phyloP scores from a whole-genome alignment of 1,139 yeast species.

The Meyerozyma guilliermondii region DNA sequence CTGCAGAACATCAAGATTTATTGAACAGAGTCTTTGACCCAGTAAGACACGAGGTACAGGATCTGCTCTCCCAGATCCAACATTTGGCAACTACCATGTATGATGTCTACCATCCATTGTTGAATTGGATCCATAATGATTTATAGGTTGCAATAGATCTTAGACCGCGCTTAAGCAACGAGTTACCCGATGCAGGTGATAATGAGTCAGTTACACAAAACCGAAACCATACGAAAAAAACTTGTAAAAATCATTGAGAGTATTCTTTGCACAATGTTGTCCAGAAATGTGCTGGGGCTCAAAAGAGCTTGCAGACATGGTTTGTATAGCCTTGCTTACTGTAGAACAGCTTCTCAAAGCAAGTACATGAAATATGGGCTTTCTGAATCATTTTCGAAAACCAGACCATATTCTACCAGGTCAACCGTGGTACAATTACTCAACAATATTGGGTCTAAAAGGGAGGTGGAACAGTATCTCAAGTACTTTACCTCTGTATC shows the following conservation, averaged over 20 bases:
- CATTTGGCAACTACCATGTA: too few relatives aligned
- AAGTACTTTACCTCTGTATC: slow-evolving; percentile 94
- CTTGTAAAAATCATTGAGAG: background rate
- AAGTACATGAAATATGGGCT: background rate
- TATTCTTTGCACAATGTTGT: background rate
- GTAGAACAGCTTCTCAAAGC: background rate
- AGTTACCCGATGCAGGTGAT: slow-evolving; percentile 32
- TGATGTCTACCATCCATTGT: slow-evolving; percentile 13
- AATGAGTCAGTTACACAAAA: slow-evolving; percentile 16
- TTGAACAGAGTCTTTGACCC: too few relatives aligned
- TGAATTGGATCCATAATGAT: slow-evolving; percentile 29
- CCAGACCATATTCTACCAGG: slow-evolving; percentile 54
- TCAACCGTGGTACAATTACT: slow-evolving; percentile 92
- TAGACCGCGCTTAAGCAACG: slow-evolving; percentile 35
- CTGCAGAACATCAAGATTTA: too few relatives aligned
- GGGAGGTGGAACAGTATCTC: slow-evolving; percentile 96
- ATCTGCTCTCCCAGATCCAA: too few relatives aligned
- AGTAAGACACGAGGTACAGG: too few relatives aligned
- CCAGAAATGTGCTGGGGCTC: background rate
- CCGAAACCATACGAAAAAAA: background rate
- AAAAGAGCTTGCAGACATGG: background rate
- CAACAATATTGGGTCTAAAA: slow-evolving; percentile 92
- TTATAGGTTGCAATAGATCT: slow-evolving; percentile 24
- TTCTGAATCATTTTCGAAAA: background rate
- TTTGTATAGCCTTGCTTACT: background rate